Conservation (phyloP, 2,329 filamentous ascomycete genomes). For the Fusarium nurragi region DNA sequence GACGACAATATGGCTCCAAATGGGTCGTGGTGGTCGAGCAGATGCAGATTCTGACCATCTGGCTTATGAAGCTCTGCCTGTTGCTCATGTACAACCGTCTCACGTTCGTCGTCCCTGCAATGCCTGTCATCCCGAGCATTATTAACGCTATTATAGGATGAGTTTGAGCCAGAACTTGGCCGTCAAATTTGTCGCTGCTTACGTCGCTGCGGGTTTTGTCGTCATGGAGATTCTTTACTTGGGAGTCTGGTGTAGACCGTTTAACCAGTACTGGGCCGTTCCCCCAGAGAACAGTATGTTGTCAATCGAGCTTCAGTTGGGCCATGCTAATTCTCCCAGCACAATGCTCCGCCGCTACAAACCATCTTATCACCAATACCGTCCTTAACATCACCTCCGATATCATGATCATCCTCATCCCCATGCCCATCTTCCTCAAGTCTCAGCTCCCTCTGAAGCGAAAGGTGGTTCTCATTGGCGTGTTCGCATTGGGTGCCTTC, state of each 20-base stretch:
- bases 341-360: slow-evolving; percentile 65
- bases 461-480: slow-evolving; percentile 60
- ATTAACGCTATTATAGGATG: slow-evolving; percentile 46
- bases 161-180: slow-evolving; percentile 58
- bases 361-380: slow-evolving; percentile 68
- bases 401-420: slow-evolving; percentile 66
- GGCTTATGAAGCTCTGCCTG: slow-evolving; percentile 65
- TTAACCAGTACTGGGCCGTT: slow-evolving; percentile 66
- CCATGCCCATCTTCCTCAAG: slow-evolving; percentile 62
- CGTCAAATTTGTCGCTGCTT: slow-evolving; percentile 60
- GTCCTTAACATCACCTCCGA: slow-evolving; percentile 70
- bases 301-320: too few relatives aligned
- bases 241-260: slow-evolving; percentile 65
- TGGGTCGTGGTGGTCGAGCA: slow-evolving; percentile 70
- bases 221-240: slow-evolving; percentile 61
- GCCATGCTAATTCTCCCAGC: slow-evolving; percentile 45
- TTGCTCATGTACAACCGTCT: slow-evolving; percentile 66
- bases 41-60: slow-evolving; percentile 68
- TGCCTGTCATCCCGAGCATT: not conserved
- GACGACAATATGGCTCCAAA: slow-evolving; percentile 65
- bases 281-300: slow-evolving; percentile 59
- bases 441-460: slow-evolving; percentile 60
- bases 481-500: slow-evolving; percentile 59
- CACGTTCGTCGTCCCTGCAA: slow-evolving; percentile 52
- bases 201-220: slow-evolving; percentile 58